Conservation (phyloP, 75 land plant species). For the Cryptomeria japonica region DNA sequence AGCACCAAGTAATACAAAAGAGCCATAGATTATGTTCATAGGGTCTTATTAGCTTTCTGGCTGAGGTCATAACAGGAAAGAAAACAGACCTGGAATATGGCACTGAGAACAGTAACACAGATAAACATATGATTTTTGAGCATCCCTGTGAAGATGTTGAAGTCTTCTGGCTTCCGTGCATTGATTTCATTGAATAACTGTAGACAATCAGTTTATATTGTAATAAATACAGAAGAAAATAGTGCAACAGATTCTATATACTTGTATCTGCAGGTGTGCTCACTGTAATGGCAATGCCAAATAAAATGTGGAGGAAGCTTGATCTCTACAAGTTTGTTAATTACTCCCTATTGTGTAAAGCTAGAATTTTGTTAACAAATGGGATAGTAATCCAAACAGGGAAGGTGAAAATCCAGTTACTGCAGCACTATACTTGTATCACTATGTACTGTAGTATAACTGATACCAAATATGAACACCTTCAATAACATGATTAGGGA, state of each 20-base stretch:
- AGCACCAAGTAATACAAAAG: not conserved
- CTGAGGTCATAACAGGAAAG: not conserved
- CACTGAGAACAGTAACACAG: constrained; percentile 59
- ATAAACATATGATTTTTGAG: constrained; percentile 66
- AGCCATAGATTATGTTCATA: not conserved
- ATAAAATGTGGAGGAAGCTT: not conserved
- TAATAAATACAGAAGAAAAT: not conserved
- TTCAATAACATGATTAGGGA: not conserved
- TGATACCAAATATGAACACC: not conserved
- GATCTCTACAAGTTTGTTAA: not conserved
- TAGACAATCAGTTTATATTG: not conserved
- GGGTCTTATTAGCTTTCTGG: not conserved
- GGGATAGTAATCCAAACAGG: not conserved
- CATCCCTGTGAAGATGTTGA: constrained; percentile 76
- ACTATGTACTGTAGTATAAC: not conserved
- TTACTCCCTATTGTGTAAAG: not conserved
- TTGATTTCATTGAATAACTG: constrained; percentile 97
- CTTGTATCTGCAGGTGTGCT: not conserved
- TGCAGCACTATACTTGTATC: not conserved
- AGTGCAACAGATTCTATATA: not conserved
- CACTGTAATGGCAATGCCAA: not conserved
- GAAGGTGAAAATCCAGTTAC: not conserved
- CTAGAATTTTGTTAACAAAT: not conserved
- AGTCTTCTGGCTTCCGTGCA: constrained; percentile 85
- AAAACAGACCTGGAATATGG: constrained; percentile 62